Conservation (phyloP, 257 asterid species). For the Ligustrum vulgare region DNA sequence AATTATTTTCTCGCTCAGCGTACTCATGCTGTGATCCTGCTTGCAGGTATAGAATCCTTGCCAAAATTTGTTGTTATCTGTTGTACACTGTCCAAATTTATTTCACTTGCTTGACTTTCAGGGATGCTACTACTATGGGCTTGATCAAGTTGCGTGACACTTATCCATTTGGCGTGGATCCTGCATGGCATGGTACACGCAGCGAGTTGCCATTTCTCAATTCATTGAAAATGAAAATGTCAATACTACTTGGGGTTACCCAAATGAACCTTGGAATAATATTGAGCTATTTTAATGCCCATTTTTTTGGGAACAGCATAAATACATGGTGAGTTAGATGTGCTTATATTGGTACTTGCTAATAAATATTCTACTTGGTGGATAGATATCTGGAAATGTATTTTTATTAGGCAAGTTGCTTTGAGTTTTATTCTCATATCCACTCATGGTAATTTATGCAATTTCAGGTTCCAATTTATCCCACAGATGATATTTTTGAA, state of each 20-base stretch:
- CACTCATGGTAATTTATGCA: background rate
- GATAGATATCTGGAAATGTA: background rate
- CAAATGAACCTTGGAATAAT: constrained; percentile 97
- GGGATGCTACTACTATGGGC: constrained; percentile 82
- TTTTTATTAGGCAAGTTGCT: background rate
- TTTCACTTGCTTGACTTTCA: constrained; percentile 35
- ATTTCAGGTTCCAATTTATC: constrained; percentile 88
- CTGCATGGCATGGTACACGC: constrained; percentile 97
- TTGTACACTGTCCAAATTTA: constrained; percentile 23
- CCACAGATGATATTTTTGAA: constrained; percentile 94
- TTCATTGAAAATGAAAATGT: constrained; percentile 97
- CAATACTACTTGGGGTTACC: constrained; percentile 91
- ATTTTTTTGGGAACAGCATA: constrained; percentile 70
- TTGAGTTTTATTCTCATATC: too few species aligned
- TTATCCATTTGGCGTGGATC: constrained; percentile 96
- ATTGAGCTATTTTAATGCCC: constrained; percentile 83
- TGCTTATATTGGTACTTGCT: constrained; percentile 15
- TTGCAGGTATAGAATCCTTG: constrained; percentile 69
- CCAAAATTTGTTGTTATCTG: constrained; percentile 13
- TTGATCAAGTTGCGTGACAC: constrained; percentile 81
- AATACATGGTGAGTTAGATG: constrained; percentile 64
- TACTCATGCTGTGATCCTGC: constrained; percentile 81
- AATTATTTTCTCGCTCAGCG: constrained; percentile 80
- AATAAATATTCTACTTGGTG: constrained; percentile 4
- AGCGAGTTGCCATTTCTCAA: constrained; percentile 94